These are phyloP conservation scores for Ceratocystis eucalypticola DNA, from an alignment of 2,329 filamentous ascomycete species.

Conservation along the genomic window DNA sequence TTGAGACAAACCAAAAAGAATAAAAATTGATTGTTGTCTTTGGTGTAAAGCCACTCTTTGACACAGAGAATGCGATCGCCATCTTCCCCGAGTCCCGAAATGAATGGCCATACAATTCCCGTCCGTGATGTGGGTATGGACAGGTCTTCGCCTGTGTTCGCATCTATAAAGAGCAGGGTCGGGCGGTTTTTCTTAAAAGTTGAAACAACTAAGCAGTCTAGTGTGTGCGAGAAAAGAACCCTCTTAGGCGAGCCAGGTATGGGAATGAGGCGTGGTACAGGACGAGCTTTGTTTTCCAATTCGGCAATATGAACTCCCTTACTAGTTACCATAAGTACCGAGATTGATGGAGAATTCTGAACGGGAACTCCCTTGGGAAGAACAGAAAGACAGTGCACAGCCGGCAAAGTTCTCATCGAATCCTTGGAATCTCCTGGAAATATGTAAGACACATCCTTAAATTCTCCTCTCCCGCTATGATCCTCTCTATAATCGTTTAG, in stretches of 20 bases:
- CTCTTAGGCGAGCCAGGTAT: conserved; percentile 37
- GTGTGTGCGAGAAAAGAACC: conserved; percentile 40
- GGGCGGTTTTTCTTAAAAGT: conserved; percentile 32
- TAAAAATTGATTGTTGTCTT: conserved; percentile 44
- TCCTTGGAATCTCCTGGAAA: conserved; percentile 40
- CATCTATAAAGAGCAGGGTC: conserved; percentile 43
- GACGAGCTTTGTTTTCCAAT: conserved; percentile 32
- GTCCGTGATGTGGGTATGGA: conserved; percentile 34
- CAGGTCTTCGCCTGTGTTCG: conserved; percentile 39
- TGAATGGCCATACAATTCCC: conserved; percentile 31
- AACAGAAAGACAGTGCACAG: conserved; percentile 9
- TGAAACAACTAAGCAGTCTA: conserved; percentile 42
- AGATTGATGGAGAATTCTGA: conserved; percentile 1
- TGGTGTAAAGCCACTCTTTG: conserved; percentile 48
- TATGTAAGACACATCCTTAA: conserved; percentile 33
- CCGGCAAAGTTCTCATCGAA: neutral
- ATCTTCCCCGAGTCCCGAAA: conserved; percentile 41
- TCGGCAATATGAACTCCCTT: conserved; percentile 40
- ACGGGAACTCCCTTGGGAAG: conserved; percentile 6
- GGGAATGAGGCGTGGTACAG: conserved; percentile 37
- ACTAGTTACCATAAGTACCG: conserved; percentile 34
- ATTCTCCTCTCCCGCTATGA: conserved; percentile 23
- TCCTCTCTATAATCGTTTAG: conserved; percentile 29
- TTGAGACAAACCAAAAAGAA: conserved; percentile 49
- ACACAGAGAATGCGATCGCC: conserved; percentile 49